Evolutionary conservation across 768 basidiomycete genomes (phyloP), one percentile per base, ranked within the genome.

Genomic region (Russula lepida): DNA sequence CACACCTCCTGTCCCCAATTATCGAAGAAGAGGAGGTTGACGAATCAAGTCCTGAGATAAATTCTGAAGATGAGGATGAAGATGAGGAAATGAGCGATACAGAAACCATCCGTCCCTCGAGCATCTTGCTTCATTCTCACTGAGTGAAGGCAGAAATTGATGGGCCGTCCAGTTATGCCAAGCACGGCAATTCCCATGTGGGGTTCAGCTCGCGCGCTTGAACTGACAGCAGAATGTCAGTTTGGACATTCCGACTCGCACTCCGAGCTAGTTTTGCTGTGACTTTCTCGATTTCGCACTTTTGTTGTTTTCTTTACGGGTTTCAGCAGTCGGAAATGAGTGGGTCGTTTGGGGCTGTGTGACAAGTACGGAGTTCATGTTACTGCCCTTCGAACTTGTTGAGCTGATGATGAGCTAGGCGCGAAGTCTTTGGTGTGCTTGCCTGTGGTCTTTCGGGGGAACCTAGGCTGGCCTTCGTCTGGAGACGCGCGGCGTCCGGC

Each of bases 361-460:
- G 27, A 53, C 7, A 46, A 44, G 56, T 57, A 47, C 4, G 60
- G 28, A 30, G n/a, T 19, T 28, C 0, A 17, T 15, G 0, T 27
- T 23, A 11, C 6, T 23, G 5, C 27, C n/a, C 3, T 41, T 33
- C 19, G 33, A 15, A 19, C 2, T 23, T 12, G 4, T 23, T 49
- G 32, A 44, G 4, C 32, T 51, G 43, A 54, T 33, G 30, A 8
- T 8, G 1, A 0, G 13, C 17, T 37, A 62, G 51, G 51, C 51
- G 56, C 44, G 61, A 52, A 32, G 44, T 58, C 61, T 30, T 27
- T 13, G 51, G 28, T 39, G 56, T 32, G 35, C 23, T 39, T n/a
- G 37, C 56, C 41, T 25, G 56, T 37, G 44, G 28, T 58, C 61
- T 56, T 62, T 62, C 53, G 56, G 51, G 61, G 61, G 61, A 58